Percentiles rank a stretch among this genome's conserved stretches.
Conservation (phyloP, 2,329 filamentous ascomycete genomes). For the Beauveria scarabaeidicola region DNA sequence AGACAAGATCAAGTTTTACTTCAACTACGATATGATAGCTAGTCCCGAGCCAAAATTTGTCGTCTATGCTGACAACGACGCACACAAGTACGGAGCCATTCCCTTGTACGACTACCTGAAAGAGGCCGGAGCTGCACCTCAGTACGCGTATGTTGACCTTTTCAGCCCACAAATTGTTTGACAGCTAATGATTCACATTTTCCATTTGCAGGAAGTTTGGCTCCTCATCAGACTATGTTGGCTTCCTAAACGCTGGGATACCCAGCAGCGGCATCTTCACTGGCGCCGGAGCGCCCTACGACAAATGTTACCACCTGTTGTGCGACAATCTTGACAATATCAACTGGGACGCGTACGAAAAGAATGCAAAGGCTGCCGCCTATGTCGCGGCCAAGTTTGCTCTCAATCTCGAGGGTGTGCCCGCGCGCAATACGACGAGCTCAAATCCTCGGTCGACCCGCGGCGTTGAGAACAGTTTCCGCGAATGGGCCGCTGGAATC, state of each 20-base stretch:
- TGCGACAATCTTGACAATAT: constrained; percentile 34
- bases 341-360: constrained; percentile 30
- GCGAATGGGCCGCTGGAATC: constrained; percentile 18
- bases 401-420: constrained; percentile 27
- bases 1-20: constrained; percentile 55
- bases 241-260: constrained; percentile 32
- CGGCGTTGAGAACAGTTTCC: constrained; percentile 19
- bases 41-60: constrained; percentile 30
- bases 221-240: constrained; percentile 31
- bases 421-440: constrained; percentile 22
- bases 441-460: constrained; percentile 19
- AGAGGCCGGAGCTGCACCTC: constrained; percentile 25
- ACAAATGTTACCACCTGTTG: constrained; percentile 31
- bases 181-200: background rate
- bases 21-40: constrained; percentile 67
- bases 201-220: constrained; percentile 22
- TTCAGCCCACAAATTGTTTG: background rate
- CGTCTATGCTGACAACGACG: constrained; percentile 32
- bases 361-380: constrained; percentile 39
- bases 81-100: constrained; percentile 27
- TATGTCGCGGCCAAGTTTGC: constrained; percentile 37
- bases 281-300: constrained; percentile 26
- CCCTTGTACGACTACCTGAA: constrained; percentile 27
- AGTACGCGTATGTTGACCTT: constrained; percentile 21
- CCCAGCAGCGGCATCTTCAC: constrained; percentile 33